These are phyloP conservation scores for Ogataea trehaloabstinens DNA, from an alignment of 805 yeast species.

Conservation along the genomic window DNA sequence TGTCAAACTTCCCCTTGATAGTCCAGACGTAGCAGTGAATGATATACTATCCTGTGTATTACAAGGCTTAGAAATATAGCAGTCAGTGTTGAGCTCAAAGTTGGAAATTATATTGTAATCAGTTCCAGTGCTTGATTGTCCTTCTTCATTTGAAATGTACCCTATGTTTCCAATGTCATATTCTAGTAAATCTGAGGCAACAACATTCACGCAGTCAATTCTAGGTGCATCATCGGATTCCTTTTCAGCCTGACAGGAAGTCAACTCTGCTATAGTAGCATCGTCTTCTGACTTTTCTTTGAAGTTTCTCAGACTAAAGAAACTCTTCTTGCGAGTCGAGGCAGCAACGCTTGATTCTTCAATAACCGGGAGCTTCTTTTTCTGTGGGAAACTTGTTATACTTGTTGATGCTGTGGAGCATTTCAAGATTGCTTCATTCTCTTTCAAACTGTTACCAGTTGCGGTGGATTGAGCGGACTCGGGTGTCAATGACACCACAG, in stretches of 20 bases:
- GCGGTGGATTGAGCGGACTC: conserved; percentile 5
- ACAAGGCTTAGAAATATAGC: conserved; percentile 1
- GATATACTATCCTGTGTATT: neutral
- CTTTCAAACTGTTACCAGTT: conserved; percentile 6
- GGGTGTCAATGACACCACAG: conserved; percentile 4
- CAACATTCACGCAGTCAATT: conserved; percentile 12
- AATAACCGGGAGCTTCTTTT: conserved; percentile 2
- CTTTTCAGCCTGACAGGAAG: neutral
- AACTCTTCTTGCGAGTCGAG: conserved; percentile 13
- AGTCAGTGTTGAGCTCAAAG: conserved; percentile 1
- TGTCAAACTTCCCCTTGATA: neutral
- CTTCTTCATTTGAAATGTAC: conserved; percentile 4
- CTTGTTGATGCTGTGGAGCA: conserved; percentile 1
- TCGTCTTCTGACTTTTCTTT: conserved; percentile 10
- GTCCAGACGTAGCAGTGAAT: conserved; percentile 1
- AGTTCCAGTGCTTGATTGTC: conserved; percentile 1
- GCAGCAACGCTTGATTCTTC: conserved; percentile 3
- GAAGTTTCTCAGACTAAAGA: conserved; percentile 14
- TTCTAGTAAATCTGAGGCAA: conserved; percentile 4
- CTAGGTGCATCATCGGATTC: conserved; percentile 6
- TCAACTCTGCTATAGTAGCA: neutral
- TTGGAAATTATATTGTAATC: conserved; percentile 1
- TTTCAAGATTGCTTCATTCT: conserved; percentile 10
- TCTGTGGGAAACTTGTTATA: conserved; percentile 5
- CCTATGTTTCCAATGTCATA: conserved; percentile 9